phyloP scores from a whole-genome alignment of 352 stramenopile genomes.

The Plasmopara viticola region DNA sequence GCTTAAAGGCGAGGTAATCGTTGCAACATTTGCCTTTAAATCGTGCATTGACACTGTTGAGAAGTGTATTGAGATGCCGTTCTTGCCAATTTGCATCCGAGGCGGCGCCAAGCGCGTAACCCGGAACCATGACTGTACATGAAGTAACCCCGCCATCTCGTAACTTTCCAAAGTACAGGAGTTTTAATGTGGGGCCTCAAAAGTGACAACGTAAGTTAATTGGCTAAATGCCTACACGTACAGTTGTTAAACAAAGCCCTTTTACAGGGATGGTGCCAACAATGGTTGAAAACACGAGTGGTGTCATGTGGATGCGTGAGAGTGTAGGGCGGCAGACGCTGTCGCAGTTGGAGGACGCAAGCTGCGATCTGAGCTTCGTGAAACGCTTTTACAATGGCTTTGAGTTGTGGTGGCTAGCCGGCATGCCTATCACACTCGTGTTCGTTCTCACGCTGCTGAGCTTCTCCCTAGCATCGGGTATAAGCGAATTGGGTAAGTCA shows the following conservation, averaged over 20 bases:
- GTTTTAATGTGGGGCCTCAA: no score
- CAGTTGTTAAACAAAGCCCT: not conserved
- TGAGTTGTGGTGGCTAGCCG: slow-evolving; percentile 81
- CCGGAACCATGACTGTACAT: no score
- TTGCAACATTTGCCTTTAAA: not conserved
- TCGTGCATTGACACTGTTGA: slow-evolving; percentile 7
- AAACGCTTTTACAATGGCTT: slow-evolving; percentile 75
- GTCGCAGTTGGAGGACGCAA: slow-evolving; percentile 32
- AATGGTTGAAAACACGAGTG: slow-evolving; percentile 71
- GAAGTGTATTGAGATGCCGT: slow-evolving; percentile 2
- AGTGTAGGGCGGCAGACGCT: slow-evolving; percentile 52
- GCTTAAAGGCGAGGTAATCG: not conserved
- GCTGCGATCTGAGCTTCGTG: slow-evolving; percentile 25
- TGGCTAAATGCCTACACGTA: no score
- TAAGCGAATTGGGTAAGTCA: slow-evolving; percentile 45
- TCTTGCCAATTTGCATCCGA: not conserved
- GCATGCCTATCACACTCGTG: slow-evolving; percentile 67
- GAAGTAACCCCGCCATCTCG: no score
- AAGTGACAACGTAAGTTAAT: no score
- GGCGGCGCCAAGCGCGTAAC: not conserved
- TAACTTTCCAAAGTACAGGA: no score
- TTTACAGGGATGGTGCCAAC: not conserved
- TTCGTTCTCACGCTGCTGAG: slow-evolving; percentile 69
- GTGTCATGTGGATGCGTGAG: slow-evolving; percentile 44
- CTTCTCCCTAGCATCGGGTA: slow-evolving; percentile 57